Evolutionary conservation across 2,329 filamentous ascomycete species (phyloP).

Genomic region (Phaeosphaeriaceae sp.): DNA sequence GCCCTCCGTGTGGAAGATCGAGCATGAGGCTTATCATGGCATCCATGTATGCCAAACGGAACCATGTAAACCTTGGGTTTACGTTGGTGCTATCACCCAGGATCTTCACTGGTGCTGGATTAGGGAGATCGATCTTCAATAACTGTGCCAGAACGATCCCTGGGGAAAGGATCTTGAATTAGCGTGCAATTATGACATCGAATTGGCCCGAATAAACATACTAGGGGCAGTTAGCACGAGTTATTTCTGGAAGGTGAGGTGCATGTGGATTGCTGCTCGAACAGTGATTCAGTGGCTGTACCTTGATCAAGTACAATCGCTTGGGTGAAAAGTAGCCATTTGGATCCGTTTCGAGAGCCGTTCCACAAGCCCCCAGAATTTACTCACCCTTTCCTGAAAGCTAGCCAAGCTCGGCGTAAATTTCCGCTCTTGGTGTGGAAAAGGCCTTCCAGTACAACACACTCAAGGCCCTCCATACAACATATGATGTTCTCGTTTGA

Average conservation of each 20-base stretch:
- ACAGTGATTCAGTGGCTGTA: background rate
- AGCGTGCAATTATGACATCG: too few species aligned
- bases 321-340: background rate
- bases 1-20: conserved; percentile 47
- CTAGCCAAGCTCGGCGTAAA: conserved; percentile 51
- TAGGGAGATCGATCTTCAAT: conserved; percentile 48
- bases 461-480: conserved; percentile 51
- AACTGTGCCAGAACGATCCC: conserved; percentile 49
- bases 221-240: background rate
- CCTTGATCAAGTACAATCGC: background rate
- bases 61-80: conserved; percentile 47
- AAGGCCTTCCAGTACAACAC: conserved; percentile 50
- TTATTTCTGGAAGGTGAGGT: background rate
- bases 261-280: background rate
- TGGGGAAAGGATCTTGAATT: background rate
- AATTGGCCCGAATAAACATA: background rate
- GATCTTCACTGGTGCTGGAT: conserved; percentile 6
- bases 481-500: conserved; percentile 47
- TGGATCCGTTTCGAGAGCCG: background rate
- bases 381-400: conserved; percentile 42
- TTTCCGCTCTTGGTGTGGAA: conserved; percentile 51
- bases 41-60: conserved; percentile 48
- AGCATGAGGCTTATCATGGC: conserved; percentile 51
- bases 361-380: too few species aligned
- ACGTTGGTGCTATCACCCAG: conserved; percentile 7